Percentiles rank a stretch among this genome's conserved stretches.
Conservation (phyloP, 2,329 filamentous ascomycete species). For the Phaeophleospora eucalypticola region DNA sequence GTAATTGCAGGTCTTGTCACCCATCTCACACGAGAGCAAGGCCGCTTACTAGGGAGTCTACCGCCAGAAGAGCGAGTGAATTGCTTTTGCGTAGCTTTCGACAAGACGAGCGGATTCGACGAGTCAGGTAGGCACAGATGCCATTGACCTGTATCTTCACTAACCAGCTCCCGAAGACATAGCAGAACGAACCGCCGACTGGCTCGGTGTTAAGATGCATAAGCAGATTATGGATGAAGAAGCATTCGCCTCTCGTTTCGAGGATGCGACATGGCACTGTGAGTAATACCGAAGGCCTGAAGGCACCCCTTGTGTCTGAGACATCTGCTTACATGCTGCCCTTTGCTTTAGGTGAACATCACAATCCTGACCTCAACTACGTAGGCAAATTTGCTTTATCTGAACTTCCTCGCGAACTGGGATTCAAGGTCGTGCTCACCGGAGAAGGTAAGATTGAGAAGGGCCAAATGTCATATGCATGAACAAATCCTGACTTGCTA, state of each 20-base stretch:
- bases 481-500: slow-evolving; percentile 5
- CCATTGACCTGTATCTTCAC: not conserved
- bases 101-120: slow-evolving; percentile 46
- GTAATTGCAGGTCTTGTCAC: slow-evolving; percentile 54
- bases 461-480: not conserved
- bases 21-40: slow-evolving; percentile 47
- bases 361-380: slow-evolving; percentile 49
- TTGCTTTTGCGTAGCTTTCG: slow-evolving; percentile 54
- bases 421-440: slow-evolving; percentile 51
- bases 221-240: slow-evolving; percentile 44
- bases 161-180: slow-evolving; percentile 29
- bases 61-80: slow-evolving; percentile 37
- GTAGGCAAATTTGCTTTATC: slow-evolving; percentile 52
- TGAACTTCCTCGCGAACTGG: slow-evolving; percentile 41
- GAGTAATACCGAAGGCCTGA: too few relatives aligned
- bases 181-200: slow-evolving; percentile 47
- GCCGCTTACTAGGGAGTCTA: slow-evolving; percentile 46
- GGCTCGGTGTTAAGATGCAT: slow-evolving; percentile 44
- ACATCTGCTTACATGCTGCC: too few relatives aligned
- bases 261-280: slow-evolving; percentile 44
- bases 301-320: too few relatives aligned
- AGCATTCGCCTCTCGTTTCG: slow-evolving; percentile 41
- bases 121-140: slow-evolving; percentile 38
- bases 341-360: too few relatives aligned
- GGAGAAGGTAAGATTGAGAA: not conserved